Evolutionary conservation across 1,284 basidiomycete species (phyloP), one percentile per base, ranked within the genome.

Genomic region (Puccinia sorghi): DNA sequence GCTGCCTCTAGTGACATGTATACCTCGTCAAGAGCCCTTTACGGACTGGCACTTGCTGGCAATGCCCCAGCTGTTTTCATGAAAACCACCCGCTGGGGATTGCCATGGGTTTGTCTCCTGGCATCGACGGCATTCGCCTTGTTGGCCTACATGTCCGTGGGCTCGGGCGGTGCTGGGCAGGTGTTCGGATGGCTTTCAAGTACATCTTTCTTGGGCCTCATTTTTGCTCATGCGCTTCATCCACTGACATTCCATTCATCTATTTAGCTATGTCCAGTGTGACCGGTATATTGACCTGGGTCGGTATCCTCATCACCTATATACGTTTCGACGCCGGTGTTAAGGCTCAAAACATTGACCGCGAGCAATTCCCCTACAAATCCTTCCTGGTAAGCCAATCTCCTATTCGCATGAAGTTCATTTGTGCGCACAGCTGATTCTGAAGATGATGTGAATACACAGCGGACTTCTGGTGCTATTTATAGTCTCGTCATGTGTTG

Each of bases 1-100:
- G 92, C 93, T 8, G 92, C 91, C 3, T 91, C 90, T 43, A 91
- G 90, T 81, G 91, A 93, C 83, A 84, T 95, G 74, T 96, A 93
- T 85, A 90, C 90, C 0, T 90, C 90, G 67, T 87, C 86, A 43
- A 85, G 88, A 72, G 87, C 87, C 32, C 84, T 89, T 61, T 91
- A 94, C 84, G 91, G 91, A 56, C 86, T 97, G 77, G 89, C 93
- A n/a, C 84, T 88, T 8, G 86, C 89, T 22, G 90, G 91, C 0
- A 91, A 93, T 82, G 93, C 92, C 0, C 93, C 93, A 0, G 87
- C 83, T 52, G 84, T 94, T 69, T 94, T 97, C 85, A 81, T 87
- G 52, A 89, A 85, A 82, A 90, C 91, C 0, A 88, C 89, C 81
- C 87, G 87, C 80, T 87, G 86, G 43, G 94, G 94, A 73, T 86